phyloP scores from a whole-genome alignment of 805 yeast species.

The Candida endomychidarum region DNA sequence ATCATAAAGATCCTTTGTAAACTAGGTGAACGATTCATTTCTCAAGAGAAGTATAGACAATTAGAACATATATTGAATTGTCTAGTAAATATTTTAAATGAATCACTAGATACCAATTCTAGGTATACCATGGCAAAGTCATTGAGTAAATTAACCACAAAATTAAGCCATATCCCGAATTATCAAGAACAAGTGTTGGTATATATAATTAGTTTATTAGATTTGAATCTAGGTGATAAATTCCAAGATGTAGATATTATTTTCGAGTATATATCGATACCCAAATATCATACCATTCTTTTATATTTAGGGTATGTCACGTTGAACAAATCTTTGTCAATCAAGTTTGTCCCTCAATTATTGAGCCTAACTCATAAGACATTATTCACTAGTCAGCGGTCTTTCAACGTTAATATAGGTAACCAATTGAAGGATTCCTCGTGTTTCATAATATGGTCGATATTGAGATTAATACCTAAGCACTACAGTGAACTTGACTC shows the following conservation, averaged over 20 bases:
- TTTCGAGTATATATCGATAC: constrained; percentile 18
- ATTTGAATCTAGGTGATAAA: constrained; percentile 15
- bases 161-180: constrained; percentile 31
- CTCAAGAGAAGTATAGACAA: constrained; percentile 28
- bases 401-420: constrained; percentile 55
- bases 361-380: constrained; percentile 43
- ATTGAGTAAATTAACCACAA: constrained; percentile 47
- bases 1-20: constrained; percentile 38
- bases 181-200: constrained; percentile 44
- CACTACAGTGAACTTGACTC: constrained; percentile 14
- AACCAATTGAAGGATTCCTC: constrained; percentile 79
- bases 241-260: constrained; percentile 7
- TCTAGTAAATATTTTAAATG: constrained; percentile 38
- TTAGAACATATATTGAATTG: constrained; percentile 52
- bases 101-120: constrained; percentile 50
- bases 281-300: constrained; percentile 58
- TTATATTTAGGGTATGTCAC: constrained; percentile 50
- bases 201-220: constrained; percentile 31
- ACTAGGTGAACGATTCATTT: constrained; percentile 27
- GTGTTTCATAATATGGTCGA: constrained; percentile 82
- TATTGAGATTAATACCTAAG: constrained; percentile 42
- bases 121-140: constrained; percentile 70
- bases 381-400: constrained; percentile 57
- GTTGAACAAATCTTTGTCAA: constrained; percentile 28
- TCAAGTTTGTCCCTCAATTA: constrained; percentile 20